Percentiles rank a stretch among this genome's conserved stretches.
These are phyloP conservation scores for Cyclaneusma minus DNA, from an alignment of 2,329 filamentous ascomycete genomes.

Conservation along the genomic window DNA sequence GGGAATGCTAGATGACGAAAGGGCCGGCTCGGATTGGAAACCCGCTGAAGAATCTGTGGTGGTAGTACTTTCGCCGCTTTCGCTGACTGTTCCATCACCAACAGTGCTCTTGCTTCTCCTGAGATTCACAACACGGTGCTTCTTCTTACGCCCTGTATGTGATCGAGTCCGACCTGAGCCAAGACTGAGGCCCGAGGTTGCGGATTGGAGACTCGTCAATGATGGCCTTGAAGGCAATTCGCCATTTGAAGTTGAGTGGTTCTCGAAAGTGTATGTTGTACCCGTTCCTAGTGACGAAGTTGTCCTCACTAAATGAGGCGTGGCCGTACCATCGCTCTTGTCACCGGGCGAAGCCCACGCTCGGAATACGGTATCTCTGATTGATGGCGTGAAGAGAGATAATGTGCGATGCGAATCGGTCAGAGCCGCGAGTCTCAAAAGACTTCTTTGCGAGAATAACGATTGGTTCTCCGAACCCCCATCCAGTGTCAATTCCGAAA, in stretches of 20 bases:
- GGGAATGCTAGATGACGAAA: conserved; percentile 37
- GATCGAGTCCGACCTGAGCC: conserved; percentile 44
- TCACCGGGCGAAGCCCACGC: conserved; percentile 78
- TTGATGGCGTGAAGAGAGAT: conserved; percentile 82
- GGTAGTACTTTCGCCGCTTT: conserved; percentile 29
- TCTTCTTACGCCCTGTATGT: conserved; percentile 57
- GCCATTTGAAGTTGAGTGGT: conserved; percentile 47
- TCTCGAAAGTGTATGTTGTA: conserved; percentile 59
- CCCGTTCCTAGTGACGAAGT: conserved; percentile 44
- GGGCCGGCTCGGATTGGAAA: conserved; percentile 44
- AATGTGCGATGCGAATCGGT: conserved; percentile 81
- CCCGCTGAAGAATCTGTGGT: conserved; percentile 36
- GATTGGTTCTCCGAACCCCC: conserved; percentile 70
- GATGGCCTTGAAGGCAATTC: conserved; percentile 55
- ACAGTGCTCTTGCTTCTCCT: conserved; percentile 42
- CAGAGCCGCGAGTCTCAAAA: conserved; percentile 66
- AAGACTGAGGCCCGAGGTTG: conserved; percentile 45
- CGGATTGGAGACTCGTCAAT: conserved; percentile 43
- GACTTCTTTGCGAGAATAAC: conserved; percentile 88
- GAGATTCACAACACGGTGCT: conserved; percentile 70
- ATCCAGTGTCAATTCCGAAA: conserved; percentile 66
- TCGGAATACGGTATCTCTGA: conserved; percentile 77
- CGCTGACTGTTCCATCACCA: conserved; percentile 30
- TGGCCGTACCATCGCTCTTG: conserved; percentile 38
- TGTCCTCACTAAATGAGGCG: conserved; percentile 40